A percentile compares a stretch with the other conserved stretches of the same genome.
phyloP scores from a whole-genome alignment of 2,329 filamentous ascomycete genomes.

The Capronia epimyces region DNA sequence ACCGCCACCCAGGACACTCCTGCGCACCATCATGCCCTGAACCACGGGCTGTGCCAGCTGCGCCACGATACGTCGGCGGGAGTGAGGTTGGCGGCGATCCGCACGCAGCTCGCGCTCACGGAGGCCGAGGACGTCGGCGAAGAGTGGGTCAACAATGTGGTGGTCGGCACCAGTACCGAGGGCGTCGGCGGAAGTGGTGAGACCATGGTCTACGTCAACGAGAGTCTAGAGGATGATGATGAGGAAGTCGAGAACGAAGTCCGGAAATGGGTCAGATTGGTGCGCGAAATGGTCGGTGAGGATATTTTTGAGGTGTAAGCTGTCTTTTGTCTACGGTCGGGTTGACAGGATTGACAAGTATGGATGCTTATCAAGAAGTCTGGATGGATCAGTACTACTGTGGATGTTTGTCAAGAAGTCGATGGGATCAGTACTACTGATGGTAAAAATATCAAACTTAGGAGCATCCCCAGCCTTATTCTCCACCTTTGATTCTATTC shows the following conservation, averaged over 20 bases:
- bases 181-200: conserved; percentile 45
- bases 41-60: conserved; percentile 70
- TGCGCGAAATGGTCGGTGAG: conserved; percentile 85
- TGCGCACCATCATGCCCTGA: conserved; percentile 87
- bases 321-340: no score
- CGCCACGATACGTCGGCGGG: conserved; percentile 61
- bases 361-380: no score
- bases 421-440: no score
- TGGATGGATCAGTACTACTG: no score
- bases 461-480: no score
- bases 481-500: no score
- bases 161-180: conserved; percentile 16
- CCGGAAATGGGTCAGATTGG: conserved; percentile 80
- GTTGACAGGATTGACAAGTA: no score
- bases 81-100: conserved; percentile 74
- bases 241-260: conserved; percentile 88
- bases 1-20: conserved; percentile 62
- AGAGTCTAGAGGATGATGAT: conserved; percentile 93
- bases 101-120: conserved; percentile 73
- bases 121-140: conserved; percentile 65
- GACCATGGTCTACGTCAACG: conserved; percentile 94
- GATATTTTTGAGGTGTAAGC: conserved; percentile 40
- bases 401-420: no score
- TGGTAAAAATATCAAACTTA: no score
- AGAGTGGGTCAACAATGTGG: conserved; percentile 68